Percentiles rank a stretch among this genome's conserved stretches.
Evolutionary conservation across 1,139 yeast genomes (phyloP).

Genomic region (Maudiozyma humilis): DNA sequence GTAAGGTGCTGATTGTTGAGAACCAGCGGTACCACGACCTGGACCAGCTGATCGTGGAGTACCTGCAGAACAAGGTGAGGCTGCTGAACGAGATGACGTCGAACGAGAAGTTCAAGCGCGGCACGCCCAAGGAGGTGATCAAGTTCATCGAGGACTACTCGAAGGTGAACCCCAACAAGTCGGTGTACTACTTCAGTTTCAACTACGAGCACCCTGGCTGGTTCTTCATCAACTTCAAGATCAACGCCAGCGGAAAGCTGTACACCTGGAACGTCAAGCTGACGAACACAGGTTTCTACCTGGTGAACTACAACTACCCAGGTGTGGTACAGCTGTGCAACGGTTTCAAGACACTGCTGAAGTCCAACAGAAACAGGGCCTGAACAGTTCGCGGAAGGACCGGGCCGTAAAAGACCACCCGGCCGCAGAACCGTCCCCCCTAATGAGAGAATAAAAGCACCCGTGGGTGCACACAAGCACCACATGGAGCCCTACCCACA

Average conservation of each 20-base stretch:
- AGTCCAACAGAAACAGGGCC: slow-evolving; percentile 26
- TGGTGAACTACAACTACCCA: slow-evolving; percentile 75
- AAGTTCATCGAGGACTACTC: slow-evolving; percentile 87
- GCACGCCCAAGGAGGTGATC: slow-evolving; percentile 70
- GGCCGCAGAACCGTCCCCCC: too few species aligned
- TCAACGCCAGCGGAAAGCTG: slow-evolving; percentile 61
- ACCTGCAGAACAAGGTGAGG: slow-evolving; percentile 76
- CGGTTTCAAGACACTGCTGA: slow-evolving; percentile 68
- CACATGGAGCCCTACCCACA: background rate
- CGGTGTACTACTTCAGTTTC: slow-evolving; percentile 85
- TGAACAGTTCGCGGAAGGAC: background rate
- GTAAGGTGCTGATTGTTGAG: slow-evolving; percentile 60
- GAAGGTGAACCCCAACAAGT: slow-evolving; percentile 81
- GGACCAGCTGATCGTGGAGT: slow-evolving; percentile 87
- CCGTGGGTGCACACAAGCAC: too few species aligned
- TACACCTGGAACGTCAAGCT: slow-evolving; percentile 87
- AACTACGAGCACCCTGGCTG: slow-evolving; percentile 91
- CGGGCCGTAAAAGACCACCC: too few species aligned
- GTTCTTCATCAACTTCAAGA: slow-evolving; percentile 77
- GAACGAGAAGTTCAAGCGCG: slow-evolving; percentile 82
- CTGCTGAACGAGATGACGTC: slow-evolving; percentile 78
- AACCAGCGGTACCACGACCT: slow-evolving; percentile 68
- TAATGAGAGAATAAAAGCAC: too few species aligned
- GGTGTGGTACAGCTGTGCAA: slow-evolving; percentile 82
- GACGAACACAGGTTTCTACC: slow-evolving; percentile 74